phyloP scores from a whole-genome alignment of 306 rosid species.

The Myrica gale region DNA sequence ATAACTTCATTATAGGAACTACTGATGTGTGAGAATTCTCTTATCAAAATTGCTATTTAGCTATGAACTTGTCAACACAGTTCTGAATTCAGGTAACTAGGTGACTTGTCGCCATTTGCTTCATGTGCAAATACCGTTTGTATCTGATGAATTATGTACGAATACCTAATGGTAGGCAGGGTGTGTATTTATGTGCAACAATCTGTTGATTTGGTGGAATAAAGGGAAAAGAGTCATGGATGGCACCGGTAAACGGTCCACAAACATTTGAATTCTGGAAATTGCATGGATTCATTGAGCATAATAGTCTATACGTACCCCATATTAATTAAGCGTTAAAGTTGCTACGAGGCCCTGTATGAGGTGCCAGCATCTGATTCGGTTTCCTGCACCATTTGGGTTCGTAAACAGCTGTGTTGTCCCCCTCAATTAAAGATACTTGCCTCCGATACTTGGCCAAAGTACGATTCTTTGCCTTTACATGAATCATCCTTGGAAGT shows the following conservation, averaged over 20 bases:
- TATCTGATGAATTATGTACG: too few species aligned
- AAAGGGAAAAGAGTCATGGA: background rate
- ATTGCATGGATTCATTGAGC: background rate
- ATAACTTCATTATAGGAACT: background rate
- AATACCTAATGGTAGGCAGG: too few species aligned
- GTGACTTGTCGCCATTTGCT: background rate
- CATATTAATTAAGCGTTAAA: background rate
- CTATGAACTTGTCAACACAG: background rate
- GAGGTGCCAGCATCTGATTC: slow-evolving; percentile 20
- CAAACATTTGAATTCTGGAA: background rate
- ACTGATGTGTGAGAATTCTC: background rate
- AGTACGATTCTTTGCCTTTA: slow-evolving; percentile 73
- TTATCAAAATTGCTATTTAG: background rate
- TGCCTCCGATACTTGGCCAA: slow-evolving; percentile 53
- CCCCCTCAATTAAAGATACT: slow-evolving; percentile 12
- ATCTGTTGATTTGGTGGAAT: background rate
- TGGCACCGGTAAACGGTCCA: background rate
- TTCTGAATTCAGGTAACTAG: background rate
- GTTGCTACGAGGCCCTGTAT: background rate
- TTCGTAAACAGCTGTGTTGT: background rate
- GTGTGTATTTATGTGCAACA: too few species aligned
- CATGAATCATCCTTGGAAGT: slow-evolving; percentile 77
- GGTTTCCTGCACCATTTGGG: background rate
- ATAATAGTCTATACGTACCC: background rate
- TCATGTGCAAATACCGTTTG: background rate